Evolutionary conservation across 2,329 filamentous ascomycete genomes (phyloP).

Genomic region (Periconia sp.): DNA sequence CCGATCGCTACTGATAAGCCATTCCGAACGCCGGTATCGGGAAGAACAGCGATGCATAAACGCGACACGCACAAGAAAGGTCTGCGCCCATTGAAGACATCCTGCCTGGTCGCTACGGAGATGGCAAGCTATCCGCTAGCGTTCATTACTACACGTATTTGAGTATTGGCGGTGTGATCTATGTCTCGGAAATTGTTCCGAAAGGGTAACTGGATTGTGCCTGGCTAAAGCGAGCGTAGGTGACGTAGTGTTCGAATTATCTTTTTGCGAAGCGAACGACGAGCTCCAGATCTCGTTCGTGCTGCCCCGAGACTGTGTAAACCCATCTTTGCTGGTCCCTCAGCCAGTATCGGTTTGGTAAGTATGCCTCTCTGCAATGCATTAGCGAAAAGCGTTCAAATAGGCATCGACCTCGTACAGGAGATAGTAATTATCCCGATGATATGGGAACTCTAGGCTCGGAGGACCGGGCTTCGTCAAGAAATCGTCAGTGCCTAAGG

Average conservation of each 20-base stretch:
- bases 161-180: not conserved
- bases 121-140: too few species aligned
- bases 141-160: too few species aligned
- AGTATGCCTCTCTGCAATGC: constrained; percentile 53
- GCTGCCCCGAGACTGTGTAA: constrained; percentile 51
- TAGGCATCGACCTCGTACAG: constrained; percentile 40
- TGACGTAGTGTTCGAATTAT: constrained; percentile 10
- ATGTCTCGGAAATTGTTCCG: too few species aligned
- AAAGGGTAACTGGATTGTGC: too few species aligned
- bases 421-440: constrained; percentile 65
- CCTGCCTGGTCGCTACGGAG: too few species aligned
- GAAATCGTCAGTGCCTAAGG: constrained; percentile 57
- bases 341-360: constrained; percentile 63
- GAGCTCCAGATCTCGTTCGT: constrained; percentile 48
- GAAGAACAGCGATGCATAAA: constrained; percentile 5
- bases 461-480: constrained; percentile 58
- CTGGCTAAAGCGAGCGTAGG: too few species aligned
- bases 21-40: constrained; percentile 6
- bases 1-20: not conserved
- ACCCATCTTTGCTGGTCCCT: constrained; percentile 55
- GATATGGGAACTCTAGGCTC: constrained; percentile 60
- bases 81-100: too few species aligned
- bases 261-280: constrained; percentile 23
- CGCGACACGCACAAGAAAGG: too few species aligned
- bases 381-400: constrained; percentile 9